These are phyloP conservation scores for Blastocystis hominis DNA, from an alignment of 352 stramenopile genomes.

Conservation along the genomic window DNA sequence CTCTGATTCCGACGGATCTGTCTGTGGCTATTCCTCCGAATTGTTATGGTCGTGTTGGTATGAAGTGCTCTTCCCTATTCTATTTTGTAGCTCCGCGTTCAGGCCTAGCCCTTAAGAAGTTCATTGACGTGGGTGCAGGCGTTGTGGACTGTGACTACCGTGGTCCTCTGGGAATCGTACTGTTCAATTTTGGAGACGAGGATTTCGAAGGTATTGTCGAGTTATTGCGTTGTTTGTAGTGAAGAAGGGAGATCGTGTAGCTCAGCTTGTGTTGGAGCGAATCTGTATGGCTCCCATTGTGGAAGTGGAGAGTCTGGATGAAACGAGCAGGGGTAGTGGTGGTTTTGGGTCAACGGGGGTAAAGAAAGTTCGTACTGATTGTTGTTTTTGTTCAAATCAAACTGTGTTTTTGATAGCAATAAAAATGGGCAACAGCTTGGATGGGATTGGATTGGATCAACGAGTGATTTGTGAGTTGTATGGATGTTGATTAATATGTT, in stretches of 20 bases:
- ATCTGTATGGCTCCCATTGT: constrained; percentile 77
- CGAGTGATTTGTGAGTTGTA: too few relatives aligned
- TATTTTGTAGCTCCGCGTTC: constrained; percentile 66
- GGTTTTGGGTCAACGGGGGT: constrained; percentile 87
- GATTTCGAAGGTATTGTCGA: constrained; percentile 72
- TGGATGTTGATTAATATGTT: too few relatives aligned
- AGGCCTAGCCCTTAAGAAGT: constrained; percentile 89
- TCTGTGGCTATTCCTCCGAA: constrained; percentile 81
- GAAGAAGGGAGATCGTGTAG: constrained; percentile 85
- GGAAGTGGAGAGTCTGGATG: constrained; percentile 85
- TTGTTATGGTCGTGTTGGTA: constrained; percentile 85
- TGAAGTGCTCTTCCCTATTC: not conserved
- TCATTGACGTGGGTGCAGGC: constrained; percentile 90
- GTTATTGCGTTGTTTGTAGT: constrained; percentile 63
- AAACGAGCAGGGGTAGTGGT: constrained; percentile 76
- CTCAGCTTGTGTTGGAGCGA: constrained; percentile 91
- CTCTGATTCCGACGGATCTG: constrained; percentile 89
- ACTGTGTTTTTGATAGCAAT: not conserved
- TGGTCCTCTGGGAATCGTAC: constrained; percentile 89
- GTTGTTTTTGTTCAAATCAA: not conserved
- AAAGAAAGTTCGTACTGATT: not conserved
- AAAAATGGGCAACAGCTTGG: not conserved
- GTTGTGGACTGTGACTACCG: constrained; percentile 76
- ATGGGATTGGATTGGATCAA: not conserved
- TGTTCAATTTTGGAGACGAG: constrained; percentile 90